Conservation (phyloP, 164 flowering plant species). For the Magnolia kwangsiensis region DNA sequence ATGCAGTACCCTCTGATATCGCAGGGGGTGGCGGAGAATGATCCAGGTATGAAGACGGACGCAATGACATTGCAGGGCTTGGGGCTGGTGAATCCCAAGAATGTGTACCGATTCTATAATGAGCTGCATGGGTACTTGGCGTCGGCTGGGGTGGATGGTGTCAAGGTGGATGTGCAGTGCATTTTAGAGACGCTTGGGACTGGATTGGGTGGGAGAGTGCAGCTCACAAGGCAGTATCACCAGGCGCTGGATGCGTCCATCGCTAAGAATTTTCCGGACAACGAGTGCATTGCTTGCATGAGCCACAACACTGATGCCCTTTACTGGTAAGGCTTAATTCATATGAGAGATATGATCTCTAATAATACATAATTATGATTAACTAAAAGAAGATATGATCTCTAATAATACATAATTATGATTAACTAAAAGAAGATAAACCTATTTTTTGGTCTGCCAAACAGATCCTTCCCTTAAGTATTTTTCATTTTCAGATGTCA, state of each 20-base stretch:
- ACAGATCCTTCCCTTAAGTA: too few species aligned
- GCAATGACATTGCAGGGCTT: slow-evolving; percentile 64
- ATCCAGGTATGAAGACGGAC: slow-evolving; percentile 71
- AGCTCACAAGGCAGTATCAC: slow-evolving; percentile 76
- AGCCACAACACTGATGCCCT: slow-evolving; percentile 92
- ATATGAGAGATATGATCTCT: too few species aligned
- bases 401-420: too few species aligned
- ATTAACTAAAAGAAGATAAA: too few species aligned
- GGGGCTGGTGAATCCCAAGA: slow-evolving; percentile 71
- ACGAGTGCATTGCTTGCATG: slow-evolving; percentile 93
- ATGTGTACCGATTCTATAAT: slow-evolving; percentile 56
- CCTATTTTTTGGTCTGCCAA: neutral
- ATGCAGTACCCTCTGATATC: slow-evolving; percentile 56
- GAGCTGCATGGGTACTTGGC: slow-evolving; percentile 80
- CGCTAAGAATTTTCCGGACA: slow-evolving; percentile 70
- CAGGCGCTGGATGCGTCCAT: slow-evolving; percentile 89
- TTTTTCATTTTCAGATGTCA: neutral
- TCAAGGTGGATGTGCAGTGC: slow-evolving; percentile 94
- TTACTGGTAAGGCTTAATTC: slow-evolving; percentile 42
- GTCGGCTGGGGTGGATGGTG: slow-evolving; percentile 81
- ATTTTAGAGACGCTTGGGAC: slow-evolving; percentile 85
- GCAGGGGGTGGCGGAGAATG: slow-evolving; percentile 62
- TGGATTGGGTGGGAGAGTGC: slow-evolving; percentile 84
- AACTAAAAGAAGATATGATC: too few species aligned
- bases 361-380: too few species aligned